These are phyloP conservation scores for Haematococcus sp. DNA, from an alignment of 139 green algal species.

Conservation along the genomic window DNA sequence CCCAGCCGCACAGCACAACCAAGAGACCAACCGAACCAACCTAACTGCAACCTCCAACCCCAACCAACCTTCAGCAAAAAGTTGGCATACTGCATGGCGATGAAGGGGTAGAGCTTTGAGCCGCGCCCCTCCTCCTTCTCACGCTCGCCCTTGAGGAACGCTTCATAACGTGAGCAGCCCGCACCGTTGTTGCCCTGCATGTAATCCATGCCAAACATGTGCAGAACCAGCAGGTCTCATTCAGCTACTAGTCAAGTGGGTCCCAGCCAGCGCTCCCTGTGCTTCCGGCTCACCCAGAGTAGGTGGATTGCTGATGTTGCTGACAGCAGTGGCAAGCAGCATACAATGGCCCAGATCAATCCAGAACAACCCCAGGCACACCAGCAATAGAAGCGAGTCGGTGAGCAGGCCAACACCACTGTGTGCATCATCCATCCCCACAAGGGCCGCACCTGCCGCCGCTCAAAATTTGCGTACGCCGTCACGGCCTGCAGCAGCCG, in stretches of 20 bases:
- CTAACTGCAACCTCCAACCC: too few relatives aligned
- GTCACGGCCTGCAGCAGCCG: slow-evolving; percentile 55
- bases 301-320: too few relatives aligned
- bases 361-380: too few relatives aligned
- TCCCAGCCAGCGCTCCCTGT: too few relatives aligned
- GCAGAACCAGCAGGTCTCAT: background rate
- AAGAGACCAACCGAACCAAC: too few relatives aligned
- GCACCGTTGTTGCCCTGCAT: slow-evolving; percentile 41
- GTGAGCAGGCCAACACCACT: too few relatives aligned
- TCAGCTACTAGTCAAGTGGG: background rate
- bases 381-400: too few relatives aligned
- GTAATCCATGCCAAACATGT: background rate
- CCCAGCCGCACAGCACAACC: too few relatives aligned
- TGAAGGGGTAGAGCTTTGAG: slow-evolving; percentile 40
- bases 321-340: too few relatives aligned
- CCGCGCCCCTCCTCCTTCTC: slow-evolving; percentile 32
- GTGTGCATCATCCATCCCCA: background rate
- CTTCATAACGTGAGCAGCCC: slow-evolving; percentile 48
- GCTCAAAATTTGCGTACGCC: slow-evolving; percentile 68
- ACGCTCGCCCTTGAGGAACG: slow-evolving; percentile 44
- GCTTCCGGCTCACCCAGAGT: too few relatives aligned
- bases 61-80: slow-evolving; percentile 42
- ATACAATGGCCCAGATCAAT: too few relatives aligned
- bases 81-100: slow-evolving; percentile 65
- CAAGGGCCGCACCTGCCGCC: slow-evolving; percentile 37